These are phyloP conservation scores for Nicotiana otophora DNA, from an alignment of 257 asterid genomes.

Conservation along the genomic window DNA sequence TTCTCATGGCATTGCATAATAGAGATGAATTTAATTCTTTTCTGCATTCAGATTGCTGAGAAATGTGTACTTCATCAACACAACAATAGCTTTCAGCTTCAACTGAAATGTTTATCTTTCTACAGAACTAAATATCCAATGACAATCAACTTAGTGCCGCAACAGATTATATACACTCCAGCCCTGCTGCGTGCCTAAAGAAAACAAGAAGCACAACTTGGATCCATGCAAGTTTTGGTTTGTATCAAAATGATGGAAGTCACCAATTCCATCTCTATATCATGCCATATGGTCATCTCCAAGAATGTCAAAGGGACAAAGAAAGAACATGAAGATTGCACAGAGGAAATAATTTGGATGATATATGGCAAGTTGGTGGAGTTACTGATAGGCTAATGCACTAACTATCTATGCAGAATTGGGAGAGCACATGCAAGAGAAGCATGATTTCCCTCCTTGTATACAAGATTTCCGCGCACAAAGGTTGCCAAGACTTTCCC, in stretches of 20 bases:
- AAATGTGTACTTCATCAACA: background rate
- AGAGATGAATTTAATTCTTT: background rate
- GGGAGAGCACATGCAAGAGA: conserved; percentile 67
- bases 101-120: background rate
- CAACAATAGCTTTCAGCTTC: conserved; percentile 1
- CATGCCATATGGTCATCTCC: background rate
- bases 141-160: background rate
- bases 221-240: background rate
- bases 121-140: background rate
- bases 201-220: background rate
- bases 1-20: background rate
- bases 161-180: conserved; percentile 9
- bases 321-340: background rate
- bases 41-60: background rate
- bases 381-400: conserved; percentile 3
- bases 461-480: conserved; percentile 75
- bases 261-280: background rate
- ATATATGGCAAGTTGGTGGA: background rate
- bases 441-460: conserved; percentile 62
- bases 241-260: background rate
- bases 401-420: conserved; percentile 37
- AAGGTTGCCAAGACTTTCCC: conserved; percentile 79
- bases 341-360: background rate
- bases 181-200: background rate
- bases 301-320: background rate